phyloP scores from a whole-genome alignment of 805 yeast genomes.

The Myxozyma sirexii region DNA sequence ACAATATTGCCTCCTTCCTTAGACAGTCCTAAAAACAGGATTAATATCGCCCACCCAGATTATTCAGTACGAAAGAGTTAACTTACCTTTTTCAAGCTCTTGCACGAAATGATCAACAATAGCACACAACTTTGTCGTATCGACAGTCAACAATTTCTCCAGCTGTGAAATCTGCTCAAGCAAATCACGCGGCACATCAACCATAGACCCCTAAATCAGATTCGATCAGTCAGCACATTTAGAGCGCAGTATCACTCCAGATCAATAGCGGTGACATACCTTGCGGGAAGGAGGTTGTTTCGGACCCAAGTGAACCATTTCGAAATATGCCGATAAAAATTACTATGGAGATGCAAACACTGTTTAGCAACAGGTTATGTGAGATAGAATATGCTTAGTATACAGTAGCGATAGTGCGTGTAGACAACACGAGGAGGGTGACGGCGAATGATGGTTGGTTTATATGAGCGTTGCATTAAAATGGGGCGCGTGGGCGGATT shows the following conservation, averaged over 20 bases:
- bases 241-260: background rate
- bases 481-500: no score
- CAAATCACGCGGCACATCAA: slow-evolving; percentile 68
- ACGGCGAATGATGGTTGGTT: no score
- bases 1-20: slow-evolving; percentile 41
- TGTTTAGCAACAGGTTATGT: background rate
- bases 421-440: no score
- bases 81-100: slow-evolving; percentile 82
- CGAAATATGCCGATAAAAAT: slow-evolving; percentile 17
- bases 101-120: slow-evolving; percentile 74
- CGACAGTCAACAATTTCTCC: slow-evolving; percentile 64
- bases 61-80: slow-evolving; percentile 33
- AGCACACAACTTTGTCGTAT: slow-evolving; percentile 59
- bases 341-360: background rate
- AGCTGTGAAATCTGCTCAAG: slow-evolving; percentile 59
- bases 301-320: slow-evolving; percentile 84
- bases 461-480: no score
- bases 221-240: background rate
- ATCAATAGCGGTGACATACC: slow-evolving; percentile 40
- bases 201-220: slow-evolving; percentile 58
- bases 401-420: no score
- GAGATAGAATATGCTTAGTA: no score
- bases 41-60: background rate
- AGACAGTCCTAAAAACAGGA: slow-evolving; percentile 27
- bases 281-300: slow-evolving; percentile 79